These are phyloP conservation scores for Boletellus emodensis DNA, from an alignment of 768 basidiomycete genomes.

Conservation along the genomic window DNA sequence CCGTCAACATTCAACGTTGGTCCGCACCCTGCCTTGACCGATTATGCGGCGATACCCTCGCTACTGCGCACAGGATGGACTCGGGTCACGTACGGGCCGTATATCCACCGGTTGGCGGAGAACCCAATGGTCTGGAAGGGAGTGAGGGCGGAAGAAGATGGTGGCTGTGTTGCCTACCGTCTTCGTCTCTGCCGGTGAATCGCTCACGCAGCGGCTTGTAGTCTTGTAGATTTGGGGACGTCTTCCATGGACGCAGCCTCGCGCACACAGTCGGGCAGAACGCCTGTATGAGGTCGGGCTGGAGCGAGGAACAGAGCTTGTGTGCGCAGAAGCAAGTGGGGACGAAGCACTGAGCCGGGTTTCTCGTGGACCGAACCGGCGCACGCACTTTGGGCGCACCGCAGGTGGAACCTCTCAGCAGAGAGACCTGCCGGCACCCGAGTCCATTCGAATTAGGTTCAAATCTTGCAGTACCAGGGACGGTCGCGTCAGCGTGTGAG, in stretches of 20 bases:
- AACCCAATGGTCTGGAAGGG: slow-evolving; percentile 13
- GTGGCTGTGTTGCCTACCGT: too few species aligned
- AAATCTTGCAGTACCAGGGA: too few species aligned
- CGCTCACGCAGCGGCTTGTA: background rate
- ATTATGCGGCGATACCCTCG: slow-evolving; percentile 13
- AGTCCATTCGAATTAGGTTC: too few species aligned
- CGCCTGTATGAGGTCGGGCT: slow-evolving; percentile 15
- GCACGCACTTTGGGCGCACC: too few species aligned
- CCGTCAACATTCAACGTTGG: slow-evolving; percentile 10
- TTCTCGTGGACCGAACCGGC: too few species aligned
- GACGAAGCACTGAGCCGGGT: too few species aligned
- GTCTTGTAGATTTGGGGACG: background rate
- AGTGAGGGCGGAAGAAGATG: slow-evolving; percentile 2
- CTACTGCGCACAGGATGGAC: slow-evolving; percentile 26
- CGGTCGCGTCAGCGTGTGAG: too few species aligned
- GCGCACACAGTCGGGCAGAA: slow-evolving; percentile 21
- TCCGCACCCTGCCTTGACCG: slow-evolving; percentile 21
- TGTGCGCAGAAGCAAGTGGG: too few species aligned
- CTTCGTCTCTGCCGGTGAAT: background rate
- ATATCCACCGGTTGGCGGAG: slow-evolving; percentile 14
- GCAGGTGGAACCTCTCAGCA: too few species aligned
- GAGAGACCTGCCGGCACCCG: too few species aligned
- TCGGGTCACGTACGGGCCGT: slow-evolving; percentile 24
- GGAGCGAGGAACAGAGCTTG: slow-evolving; percentile 7
- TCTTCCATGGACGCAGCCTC: slow-evolving; percentile 20